Percentiles rank a stretch among this genome's conserved stretches.
Evolutionary conservation across 2,329 filamentous ascomycete species (phyloP).

Genomic region (Tolypocladium nubicola): DNA sequence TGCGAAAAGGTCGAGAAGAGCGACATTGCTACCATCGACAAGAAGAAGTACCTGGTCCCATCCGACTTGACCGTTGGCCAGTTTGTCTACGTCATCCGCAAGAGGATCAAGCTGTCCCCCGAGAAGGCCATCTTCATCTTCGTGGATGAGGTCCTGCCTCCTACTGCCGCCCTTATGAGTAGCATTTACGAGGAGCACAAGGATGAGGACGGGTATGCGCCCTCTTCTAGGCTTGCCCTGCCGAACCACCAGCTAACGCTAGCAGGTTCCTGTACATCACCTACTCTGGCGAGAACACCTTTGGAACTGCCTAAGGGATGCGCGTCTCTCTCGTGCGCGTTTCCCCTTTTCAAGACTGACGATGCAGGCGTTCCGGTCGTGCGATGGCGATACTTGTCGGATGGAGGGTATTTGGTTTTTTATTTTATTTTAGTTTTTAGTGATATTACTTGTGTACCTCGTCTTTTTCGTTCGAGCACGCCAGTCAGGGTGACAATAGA

Average conservation of each 20-base stretch:
- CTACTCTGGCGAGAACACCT: slow-evolving; percentile 99
- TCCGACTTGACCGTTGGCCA: slow-evolving; percentile 97
- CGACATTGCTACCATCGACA: slow-evolving; percentile 98
- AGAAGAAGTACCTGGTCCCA: slow-evolving; percentile 99
- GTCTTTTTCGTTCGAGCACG: background rate
- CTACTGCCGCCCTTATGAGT: slow-evolving; percentile 96
- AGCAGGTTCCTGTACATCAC: slow-evolving; percentile 93
- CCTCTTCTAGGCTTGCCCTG: background rate
- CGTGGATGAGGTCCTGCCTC: slow-evolving; percentile 94
- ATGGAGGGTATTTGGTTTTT: slow-evolving; percentile 12
- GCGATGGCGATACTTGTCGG: slow-evolving; percentile 14
- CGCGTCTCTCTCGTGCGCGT: slow-evolving; percentile 1
- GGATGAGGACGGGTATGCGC: slow-evolving; percentile 55
- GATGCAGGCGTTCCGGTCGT: slow-evolving; percentile 25
- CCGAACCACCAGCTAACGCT: background rate
- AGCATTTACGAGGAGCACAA: slow-evolving; percentile 99
- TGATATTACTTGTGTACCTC: background rate
- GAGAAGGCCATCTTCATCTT: slow-evolving; percentile 99
- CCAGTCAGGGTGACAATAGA: background rate
- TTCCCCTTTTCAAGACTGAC: slow-evolving; percentile 10
- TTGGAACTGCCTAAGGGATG: slow-evolving; percentile 42
- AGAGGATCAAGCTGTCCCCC: slow-evolving; percentile 98
- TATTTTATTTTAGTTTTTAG: background rate
- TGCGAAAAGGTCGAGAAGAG: slow-evolving; percentile 99
- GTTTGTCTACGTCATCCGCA: slow-evolving; percentile 99